Evolutionary conservation across 257 asterid species (phyloP), one percentile per base, ranked within the genome.

Genomic region (Ajuga chamaepitys): DNA sequence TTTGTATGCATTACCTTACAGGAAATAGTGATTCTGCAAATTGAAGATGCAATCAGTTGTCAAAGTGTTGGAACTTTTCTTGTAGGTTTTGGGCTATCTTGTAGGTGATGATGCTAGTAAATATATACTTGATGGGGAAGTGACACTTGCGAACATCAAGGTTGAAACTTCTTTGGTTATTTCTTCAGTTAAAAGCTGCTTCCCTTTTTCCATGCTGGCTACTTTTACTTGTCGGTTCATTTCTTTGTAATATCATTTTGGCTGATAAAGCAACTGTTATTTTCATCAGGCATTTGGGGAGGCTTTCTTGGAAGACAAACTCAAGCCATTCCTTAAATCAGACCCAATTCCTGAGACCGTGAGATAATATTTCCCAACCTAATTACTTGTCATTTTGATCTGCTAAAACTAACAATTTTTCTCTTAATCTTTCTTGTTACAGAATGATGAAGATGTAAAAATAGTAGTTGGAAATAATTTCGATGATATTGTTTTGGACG

Each of bases 361-460:
- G 72, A 84, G 95, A 7, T 48, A 55, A 3, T 56, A 21, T 44
- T 69, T 54, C 34, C 35, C 18, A 3, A 21, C 11, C 63, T 58
- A 18, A 56, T 69, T 41, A 61, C 53, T 58, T 61, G 32, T 68
- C 61, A 22, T 58, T 65, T 55, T 20, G 22, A 41, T 45, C 9
- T 16, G 59, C 71, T 42, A 37, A 66, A 62, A 54, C n/a, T n/a
- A 17, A 38, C 48, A 18, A 4, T 30, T 30, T 40, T 50, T 63
- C 38, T 3, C 14, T 7, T n/a, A 58, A 68, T 32, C 17, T 53
- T 62, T 58, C 75, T 18, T 52, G 56, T 60, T 68, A 26, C 78
- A 81, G 91, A 79, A 81, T 71, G 95, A 90, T 35, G 97, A 79
- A 30, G 99, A 88, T 67, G 97, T 94, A 47, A 90, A 90, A 77